Evolutionary conservation across 495 filamentous ascomycete species (phyloP).

Genomic region (Schizothecium vesticola): DNA sequence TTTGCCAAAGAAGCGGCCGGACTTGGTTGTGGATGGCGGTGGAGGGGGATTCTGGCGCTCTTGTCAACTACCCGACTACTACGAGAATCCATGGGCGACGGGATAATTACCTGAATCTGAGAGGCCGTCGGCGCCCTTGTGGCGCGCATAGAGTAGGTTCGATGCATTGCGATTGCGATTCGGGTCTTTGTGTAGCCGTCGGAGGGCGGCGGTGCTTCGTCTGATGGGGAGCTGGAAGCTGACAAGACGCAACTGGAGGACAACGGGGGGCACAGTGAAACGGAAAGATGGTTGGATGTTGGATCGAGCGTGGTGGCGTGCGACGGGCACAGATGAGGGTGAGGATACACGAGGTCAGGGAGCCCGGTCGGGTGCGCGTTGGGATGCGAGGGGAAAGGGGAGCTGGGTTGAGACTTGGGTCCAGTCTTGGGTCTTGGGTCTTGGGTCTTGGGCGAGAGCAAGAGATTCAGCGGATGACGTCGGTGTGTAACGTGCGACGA

Average conservation of each 20-base stretch:
- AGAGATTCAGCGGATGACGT: conserved; percentile 2
- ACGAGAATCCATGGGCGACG: background rate
- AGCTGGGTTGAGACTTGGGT: background rate
- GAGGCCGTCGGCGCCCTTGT: conserved; percentile 79
- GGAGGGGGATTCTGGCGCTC: conserved; percentile 80
- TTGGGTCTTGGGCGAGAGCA: background rate
- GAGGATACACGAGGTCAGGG: background rate
- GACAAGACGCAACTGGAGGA: background rate
- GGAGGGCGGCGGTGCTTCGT: background rate
- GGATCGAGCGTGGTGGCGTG: background rate
- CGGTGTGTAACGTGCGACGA: background rate
- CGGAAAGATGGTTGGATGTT: background rate
- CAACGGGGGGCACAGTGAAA: background rate
- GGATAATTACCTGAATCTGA: conserved; percentile 39
- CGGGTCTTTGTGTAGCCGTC: background rate
- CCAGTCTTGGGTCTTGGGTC: background rate
- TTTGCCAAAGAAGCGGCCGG: conserved; percentile 78
- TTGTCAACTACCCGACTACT: conserved; percentile 13
- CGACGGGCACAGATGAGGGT: background rate
- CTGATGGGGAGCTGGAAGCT: background rate
- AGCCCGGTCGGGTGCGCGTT: background rate
- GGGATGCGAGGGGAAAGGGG: background rate
- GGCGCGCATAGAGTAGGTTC: conserved; percentile 98
- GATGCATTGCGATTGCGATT: conserved; percentile 64
- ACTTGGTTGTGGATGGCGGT: conserved; percentile 85